Conservation (phyloP, 129 eudicot species). For the Escallonia herrerae region DNA sequence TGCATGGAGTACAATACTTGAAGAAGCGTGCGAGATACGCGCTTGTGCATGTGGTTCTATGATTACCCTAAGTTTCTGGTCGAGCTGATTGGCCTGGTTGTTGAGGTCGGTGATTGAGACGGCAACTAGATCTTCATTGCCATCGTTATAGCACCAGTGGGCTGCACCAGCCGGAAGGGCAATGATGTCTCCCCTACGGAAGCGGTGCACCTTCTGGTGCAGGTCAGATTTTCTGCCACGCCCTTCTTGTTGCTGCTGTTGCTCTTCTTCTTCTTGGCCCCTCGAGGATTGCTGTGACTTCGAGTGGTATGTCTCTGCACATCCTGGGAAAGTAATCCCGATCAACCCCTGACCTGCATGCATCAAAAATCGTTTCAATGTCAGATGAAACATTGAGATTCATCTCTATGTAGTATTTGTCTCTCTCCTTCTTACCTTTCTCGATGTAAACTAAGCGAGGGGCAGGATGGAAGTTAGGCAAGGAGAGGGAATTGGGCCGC, state of each 20-base stretch:
- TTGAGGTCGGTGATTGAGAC: constrained; percentile 52
- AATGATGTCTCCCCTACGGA: constrained; percentile 54
- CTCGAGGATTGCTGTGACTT: constrained; percentile 1
- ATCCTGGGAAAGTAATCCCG: constrained; percentile 61
- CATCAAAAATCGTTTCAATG: no score
- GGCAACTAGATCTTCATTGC: constrained; percentile 46
- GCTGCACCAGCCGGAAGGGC: constrained; percentile 74
- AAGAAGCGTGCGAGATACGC: no score
- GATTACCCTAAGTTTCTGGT: constrained; percentile 45
- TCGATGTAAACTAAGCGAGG: constrained; percentile 65
- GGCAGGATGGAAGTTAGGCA: constrained; percentile 59
- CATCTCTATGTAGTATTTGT: neutral
- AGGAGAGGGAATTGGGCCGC: constrained; percentile 43
- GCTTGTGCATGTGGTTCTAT: no score
- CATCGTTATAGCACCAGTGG: constrained; percentile 71
- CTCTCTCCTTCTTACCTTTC: constrained; percentile 28
- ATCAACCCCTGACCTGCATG: constrained; percentile 56
- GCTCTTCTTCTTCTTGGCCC: constrained; percentile 10
- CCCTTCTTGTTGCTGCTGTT: constrained; percentile 19
- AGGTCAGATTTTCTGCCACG: constrained; percentile 25
- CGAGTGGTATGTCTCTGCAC: constrained; percentile 61
- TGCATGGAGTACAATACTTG: no score
- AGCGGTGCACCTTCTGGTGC: constrained; percentile 68
- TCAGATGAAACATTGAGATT: no score
- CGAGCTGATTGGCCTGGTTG: constrained; percentile 81